phyloP scores from a whole-genome alignment of 2,329 filamentous ascomycete genomes.

The Penicillium sclerotigenum region DNA sequence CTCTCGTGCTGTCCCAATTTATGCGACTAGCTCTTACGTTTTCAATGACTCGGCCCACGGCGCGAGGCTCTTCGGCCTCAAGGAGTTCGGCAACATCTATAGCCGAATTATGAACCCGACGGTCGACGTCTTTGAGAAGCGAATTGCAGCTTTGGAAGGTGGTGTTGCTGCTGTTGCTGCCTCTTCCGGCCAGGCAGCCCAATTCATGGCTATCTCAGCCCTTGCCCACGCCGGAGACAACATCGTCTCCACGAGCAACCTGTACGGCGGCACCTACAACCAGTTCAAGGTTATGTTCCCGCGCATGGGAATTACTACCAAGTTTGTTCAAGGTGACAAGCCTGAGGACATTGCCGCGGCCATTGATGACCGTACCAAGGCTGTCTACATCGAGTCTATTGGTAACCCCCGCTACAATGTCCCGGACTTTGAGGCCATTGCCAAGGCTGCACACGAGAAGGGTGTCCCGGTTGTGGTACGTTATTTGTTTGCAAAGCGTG shows the following conservation, averaged over 20 bases:
- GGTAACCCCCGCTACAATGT: conserved; percentile 93
- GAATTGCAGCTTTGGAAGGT: conserved; percentile 91
- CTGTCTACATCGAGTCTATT: conserved; percentile 86
- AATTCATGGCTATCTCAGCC: conserved; percentile 83
- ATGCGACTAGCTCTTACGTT: conserved; percentile 85
- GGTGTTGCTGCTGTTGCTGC: conserved; percentile 82
- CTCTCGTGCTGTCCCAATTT: conserved; percentile 89
- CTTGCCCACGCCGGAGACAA: conserved; percentile 89
- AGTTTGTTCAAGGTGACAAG: conserved; percentile 80
- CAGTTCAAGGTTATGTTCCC: conserved; percentile 90
- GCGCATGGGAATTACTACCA: conserved; percentile 81
- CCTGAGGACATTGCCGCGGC: conserved; percentile 72
- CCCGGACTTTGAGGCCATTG: conserved; percentile 84
- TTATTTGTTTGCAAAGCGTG: neutral
- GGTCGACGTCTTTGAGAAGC: conserved; percentile 93
- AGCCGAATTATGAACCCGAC: conserved; percentile 96
- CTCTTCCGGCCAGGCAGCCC: conserved; percentile 82
- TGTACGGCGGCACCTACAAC: conserved; percentile 96
- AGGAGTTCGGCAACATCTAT: conserved; percentile 98
- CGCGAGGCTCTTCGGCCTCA: conserved; percentile 90
- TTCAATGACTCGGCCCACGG: conserved; percentile 98
- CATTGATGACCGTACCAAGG: conserved; percentile 93
- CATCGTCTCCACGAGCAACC: conserved; percentile 83
- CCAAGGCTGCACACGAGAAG: conserved; percentile 70
- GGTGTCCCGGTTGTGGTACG: conserved; percentile 62